A percentile compares a stretch with the other conserved stretches of the same genome.
Conservation (phyloP, 2,329 filamentous ascomycete genomes). For the Colletotrichum spinosum region DNA sequence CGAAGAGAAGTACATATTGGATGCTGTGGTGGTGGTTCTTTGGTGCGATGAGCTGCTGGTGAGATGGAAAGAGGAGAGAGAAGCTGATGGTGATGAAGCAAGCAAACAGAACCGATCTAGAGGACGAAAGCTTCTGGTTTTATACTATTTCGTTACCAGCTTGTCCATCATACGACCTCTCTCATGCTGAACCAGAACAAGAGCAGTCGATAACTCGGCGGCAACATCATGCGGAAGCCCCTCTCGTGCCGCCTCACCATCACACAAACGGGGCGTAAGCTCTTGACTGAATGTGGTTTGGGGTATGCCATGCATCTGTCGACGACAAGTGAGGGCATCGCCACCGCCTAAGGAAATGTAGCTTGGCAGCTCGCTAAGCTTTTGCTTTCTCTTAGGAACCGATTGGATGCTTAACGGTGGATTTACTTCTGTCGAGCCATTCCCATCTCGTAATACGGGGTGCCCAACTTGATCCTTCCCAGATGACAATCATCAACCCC, state of each 20-base stretch:
- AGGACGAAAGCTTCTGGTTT: not conserved
- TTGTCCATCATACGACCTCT: not conserved
- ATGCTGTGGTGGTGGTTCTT: not conserved
- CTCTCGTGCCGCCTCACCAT: constrained; percentile 2
- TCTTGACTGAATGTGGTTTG: not conserved
- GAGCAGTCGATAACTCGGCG: not conserved
- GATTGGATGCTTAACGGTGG: not conserved
- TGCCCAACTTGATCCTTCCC: not conserved
- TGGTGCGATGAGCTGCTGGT: constrained; percentile 2
- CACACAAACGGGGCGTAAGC: not conserved
- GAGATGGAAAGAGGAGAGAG: not conserved
- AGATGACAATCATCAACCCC: not conserved
- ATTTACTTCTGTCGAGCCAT: not conserved
- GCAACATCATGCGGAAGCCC: not conserved
- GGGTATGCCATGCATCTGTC: not conserved
- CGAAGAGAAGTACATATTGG: constrained; percentile 20
- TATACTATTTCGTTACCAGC: constrained; percentile 7
- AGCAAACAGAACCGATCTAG: not conserved
- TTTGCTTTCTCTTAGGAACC: not conserved
- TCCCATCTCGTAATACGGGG: not conserved
- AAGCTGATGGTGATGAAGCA: constrained; percentile 2
- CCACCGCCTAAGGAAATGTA: not conserved
- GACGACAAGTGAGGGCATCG: not conserved
- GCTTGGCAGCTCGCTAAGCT: not conserved
- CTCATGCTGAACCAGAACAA: not conserved